A percentile compares a stretch with the other conserved stretches of the same genome.
Conservation (phyloP, 805 yeast genomes). For the Metschnikowia continentalis region DNA sequence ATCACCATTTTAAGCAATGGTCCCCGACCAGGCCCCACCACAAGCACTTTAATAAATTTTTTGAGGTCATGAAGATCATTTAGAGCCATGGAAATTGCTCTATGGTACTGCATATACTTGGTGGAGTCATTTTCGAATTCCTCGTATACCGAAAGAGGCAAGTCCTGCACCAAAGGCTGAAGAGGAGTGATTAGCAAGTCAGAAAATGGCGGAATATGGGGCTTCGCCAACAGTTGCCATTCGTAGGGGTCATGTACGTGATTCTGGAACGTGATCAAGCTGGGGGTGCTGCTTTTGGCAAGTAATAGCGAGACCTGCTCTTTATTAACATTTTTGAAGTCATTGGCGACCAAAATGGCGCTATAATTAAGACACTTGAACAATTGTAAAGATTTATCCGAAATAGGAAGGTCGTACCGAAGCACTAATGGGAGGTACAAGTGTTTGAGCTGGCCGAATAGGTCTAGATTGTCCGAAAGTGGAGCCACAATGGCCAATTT, state of each 20-base stretch:
- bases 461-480: background rate
- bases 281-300: background rate
- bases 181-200: slow-evolving; percentile 48
- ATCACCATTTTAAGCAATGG: slow-evolving; percentile 55
- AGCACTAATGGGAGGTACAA: slow-evolving; percentile 4
- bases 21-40: slow-evolving; percentile 89
- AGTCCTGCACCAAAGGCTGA: slow-evolving; percentile 60
- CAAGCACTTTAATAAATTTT: slow-evolving; percentile 35
- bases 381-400: background rate
- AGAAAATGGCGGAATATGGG: background rate
- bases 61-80: slow-evolving; percentile 13
- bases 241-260: background rate
- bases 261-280: slow-evolving; percentile 1
- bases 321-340: background rate
- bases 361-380: slow-evolving; percentile 11
- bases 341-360: slow-evolving; percentile 3
- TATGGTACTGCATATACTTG: slow-evolving; percentile 66
- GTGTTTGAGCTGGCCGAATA: slow-evolving; percentile 1
- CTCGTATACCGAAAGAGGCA: slow-evolving; percentile 58
- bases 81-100: slow-evolving; percentile 58
- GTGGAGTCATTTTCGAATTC: slow-evolving; percentile 65
- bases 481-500: slow-evolving; percentile 7
- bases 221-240: slow-evolving; percentile 3
- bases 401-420: background rate
- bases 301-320: background rate